A percentile compares a stretch with the other conserved stretches of the same genome.
Evolutionary conservation across 2,329 filamentous ascomycete species (phyloP).

Genomic region (Paecilomyces sp.): DNA sequence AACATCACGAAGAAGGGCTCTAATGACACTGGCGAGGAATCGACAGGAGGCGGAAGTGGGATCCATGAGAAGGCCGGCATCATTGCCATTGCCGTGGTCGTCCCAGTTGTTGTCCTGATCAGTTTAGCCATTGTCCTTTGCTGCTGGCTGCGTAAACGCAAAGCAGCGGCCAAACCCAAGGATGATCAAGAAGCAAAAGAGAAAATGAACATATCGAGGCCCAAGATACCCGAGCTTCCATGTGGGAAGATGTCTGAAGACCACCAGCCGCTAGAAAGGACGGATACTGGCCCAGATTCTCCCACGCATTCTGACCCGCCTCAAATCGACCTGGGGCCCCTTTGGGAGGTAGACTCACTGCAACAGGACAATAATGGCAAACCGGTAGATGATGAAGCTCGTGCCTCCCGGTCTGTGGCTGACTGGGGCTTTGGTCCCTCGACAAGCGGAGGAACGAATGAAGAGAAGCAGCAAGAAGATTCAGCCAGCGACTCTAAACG

Average conservation of each 20-base stretch:
- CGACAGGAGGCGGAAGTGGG: slow-evolving; percentile 9
- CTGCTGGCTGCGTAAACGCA: slow-evolving; percentile 26
- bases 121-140: slow-evolving; percentile 24
- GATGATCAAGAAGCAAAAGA: slow-evolving; percentile 9
- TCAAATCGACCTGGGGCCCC: slow-evolving; percentile 26
- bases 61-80: slow-evolving; percentile 25
- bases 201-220: slow-evolving; percentile 15
- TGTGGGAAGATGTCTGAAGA: slow-evolving; percentile 17
- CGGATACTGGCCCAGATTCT: slow-evolving; percentile 15
- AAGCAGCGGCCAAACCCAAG: slow-evolving; percentile 14
- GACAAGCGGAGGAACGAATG: slow-evolving; percentile 11
- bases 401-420: slow-evolving; percentile 20
- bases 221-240: slow-evolving; percentile 13
- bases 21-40: slow-evolving; percentile 11
- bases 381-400: slow-evolving; percentile 15
- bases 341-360: slow-evolving; percentile 23
- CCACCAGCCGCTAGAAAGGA: slow-evolving; percentile 12
- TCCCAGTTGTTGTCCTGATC: slow-evolving; percentile 24
- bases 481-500: slow-evolving; percentile 20
- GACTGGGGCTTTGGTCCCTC: slow-evolving; percentile 22
- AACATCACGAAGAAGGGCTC: slow-evolving; percentile 17
- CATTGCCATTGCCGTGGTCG: slow-evolving; percentile 29
- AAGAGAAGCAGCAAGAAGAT: slow-evolving; percentile 14
- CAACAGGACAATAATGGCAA: slow-evolving; percentile 10
- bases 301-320: slow-evolving; percentile 19